Evolutionary conservation across 495 filamentous ascomycete genomes (phyloP).

Genomic region (Aspergillus coremiiformis): DNA sequence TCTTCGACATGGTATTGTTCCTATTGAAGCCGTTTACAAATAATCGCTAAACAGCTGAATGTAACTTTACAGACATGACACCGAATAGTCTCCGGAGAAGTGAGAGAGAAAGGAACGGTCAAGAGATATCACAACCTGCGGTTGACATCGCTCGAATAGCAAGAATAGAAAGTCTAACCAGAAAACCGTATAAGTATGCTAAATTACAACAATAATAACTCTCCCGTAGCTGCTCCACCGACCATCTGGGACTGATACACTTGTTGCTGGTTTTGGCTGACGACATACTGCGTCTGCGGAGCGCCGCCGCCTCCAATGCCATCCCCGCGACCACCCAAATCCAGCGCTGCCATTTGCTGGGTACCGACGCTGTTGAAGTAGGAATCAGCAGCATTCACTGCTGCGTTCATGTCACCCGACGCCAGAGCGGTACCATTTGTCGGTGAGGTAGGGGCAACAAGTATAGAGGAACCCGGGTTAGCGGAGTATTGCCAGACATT

Average conservation of each 20-base stretch:
- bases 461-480: slow-evolving; percentile 9
- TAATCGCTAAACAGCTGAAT: too few species aligned
- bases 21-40: too few species aligned
- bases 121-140: slow-evolving; percentile 16
- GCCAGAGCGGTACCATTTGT: slow-evolving; percentile 19
- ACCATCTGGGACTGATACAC: slow-evolving; percentile 45
- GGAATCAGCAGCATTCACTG: slow-evolving; percentile 73
- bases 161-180: background rate
- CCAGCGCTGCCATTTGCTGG: slow-evolving; percentile 63
- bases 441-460: slow-evolving; percentile 14
- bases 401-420: slow-evolving; percentile 50
- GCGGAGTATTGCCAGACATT: slow-evolving; percentile 24
- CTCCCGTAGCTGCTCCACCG: slow-evolving; percentile 42
- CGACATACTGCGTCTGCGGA: slow-evolving; percentile 42
- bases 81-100: too few species aligned
- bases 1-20: too few species aligned
- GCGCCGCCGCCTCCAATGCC: slow-evolving; percentile 32
- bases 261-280: slow-evolving; percentile 48
- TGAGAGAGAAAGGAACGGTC: background rate
- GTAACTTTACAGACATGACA: too few species aligned
- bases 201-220: slow-evolving; percentile 40
- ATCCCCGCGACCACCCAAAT: slow-evolving; percentile 45
- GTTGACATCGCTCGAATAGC: background rate
- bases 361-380: slow-evolving; percentile 72
- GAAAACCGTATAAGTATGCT: slow-evolving; percentile 19